Percentiles rank a stretch among this genome's conserved stretches.
phyloP scores from a whole-genome alignment of 2,329 filamentous ascomycete genomes.

The Hypoxylon sp. region DNA sequence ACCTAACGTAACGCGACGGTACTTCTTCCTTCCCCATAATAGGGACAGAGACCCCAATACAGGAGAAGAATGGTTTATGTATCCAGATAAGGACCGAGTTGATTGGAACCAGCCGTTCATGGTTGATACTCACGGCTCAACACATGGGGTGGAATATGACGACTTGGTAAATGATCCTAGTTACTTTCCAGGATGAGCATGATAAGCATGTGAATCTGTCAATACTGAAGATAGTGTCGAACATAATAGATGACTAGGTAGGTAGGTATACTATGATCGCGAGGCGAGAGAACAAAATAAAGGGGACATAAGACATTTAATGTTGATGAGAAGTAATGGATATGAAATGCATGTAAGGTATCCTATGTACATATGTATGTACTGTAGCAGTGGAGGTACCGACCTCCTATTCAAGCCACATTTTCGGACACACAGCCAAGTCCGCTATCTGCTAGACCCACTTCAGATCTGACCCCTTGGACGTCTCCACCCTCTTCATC shows the following conservation, averaged over 20 bases:
- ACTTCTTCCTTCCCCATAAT: conserved; percentile 33
- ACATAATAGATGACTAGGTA: neutral
- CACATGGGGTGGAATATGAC: conserved; percentile 40
- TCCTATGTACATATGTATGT: too few species aligned
- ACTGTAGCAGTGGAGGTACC: too few species aligned
- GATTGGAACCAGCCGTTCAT: conserved; percentile 43
- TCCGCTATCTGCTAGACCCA: neutral
- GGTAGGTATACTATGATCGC: neutral
- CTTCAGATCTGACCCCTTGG: neutral
- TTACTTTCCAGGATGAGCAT: neutral
- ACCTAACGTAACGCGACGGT: conserved; percentile 11
- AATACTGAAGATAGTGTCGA: neutral
- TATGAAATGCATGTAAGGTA: too few species aligned
- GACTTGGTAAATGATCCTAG: neutral
- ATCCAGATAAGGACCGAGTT: conserved; percentile 44
- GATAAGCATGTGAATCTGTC: neutral
- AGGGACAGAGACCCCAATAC: neutral
- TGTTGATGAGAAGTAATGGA: too few species aligned
- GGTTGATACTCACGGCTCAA: conserved; percentile 33
- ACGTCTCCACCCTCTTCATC: conserved; percentile 2
- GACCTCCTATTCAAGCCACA: conserved; percentile 6
- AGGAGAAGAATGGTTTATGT: conserved; percentile 31
- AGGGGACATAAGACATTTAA: neutral
- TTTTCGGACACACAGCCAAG: neutral
- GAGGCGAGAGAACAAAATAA: neutral